Percentiles rank a stretch among this genome's conserved stretches.
Evolutionary conservation across 2,329 filamentous ascomycete genomes (phyloP).

Genomic region (Colletotrichum ledebouriae): DNA sequence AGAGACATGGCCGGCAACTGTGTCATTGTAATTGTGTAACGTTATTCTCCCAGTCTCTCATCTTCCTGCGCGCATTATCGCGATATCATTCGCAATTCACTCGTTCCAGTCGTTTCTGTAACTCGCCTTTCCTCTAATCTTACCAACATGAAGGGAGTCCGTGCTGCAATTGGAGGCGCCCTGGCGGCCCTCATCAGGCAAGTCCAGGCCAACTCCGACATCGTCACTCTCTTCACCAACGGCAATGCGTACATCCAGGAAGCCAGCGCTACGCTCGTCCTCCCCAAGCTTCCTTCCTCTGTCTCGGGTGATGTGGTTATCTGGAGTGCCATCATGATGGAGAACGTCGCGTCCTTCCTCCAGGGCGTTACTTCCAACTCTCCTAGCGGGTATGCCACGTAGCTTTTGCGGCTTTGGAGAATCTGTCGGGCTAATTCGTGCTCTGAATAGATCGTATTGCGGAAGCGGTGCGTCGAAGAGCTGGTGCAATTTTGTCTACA

Average conservation of each 20-base stretch:
- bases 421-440: neutral
- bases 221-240: constrained; percentile 12
- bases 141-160: constrained; percentile 4
- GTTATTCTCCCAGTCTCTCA: neutral
- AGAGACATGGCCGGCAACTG: too few species aligned
- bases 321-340: constrained; percentile 34
- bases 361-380: constrained; percentile 29
- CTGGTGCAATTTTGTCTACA: constrained; percentile 33
- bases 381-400: constrained; percentile 11
- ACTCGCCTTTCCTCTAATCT: neutral
- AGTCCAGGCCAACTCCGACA: constrained; percentile 19
- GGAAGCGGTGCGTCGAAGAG: constrained; percentile 3
- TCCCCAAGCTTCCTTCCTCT: constrained; percentile 17
- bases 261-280: constrained; percentile 20
- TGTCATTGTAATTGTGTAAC: neutral
- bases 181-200: constrained; percentile 2
- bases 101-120: too few species aligned
- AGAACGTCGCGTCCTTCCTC: constrained; percentile 23
- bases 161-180: neutral
- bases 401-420: too few species aligned
- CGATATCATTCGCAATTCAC: neutral
- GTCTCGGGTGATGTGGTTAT: constrained; percentile 24
- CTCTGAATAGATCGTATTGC: constrained; percentile 9
- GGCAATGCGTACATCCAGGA: constrained; percentile 25
- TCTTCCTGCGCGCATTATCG: neutral